Evolutionary conservation across 2,329 filamentous ascomycete species (phyloP), one percentile per base, ranked within the genome.

Genomic region (Aspergillus novofumigatus): DNA sequence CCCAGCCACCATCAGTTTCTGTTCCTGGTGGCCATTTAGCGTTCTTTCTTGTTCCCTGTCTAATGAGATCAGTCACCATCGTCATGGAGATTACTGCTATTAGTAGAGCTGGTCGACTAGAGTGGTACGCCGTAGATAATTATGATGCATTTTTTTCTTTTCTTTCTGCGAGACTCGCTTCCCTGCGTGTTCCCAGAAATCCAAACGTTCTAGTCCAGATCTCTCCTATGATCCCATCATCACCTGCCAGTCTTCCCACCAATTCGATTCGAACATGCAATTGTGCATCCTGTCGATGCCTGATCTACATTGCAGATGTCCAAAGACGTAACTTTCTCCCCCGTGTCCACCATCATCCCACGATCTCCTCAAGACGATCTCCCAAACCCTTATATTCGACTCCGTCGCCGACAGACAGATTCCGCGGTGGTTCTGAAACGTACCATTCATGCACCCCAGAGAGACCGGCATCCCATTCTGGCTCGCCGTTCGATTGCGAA

Each of bases 331-430:
- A 11, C 44, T 47, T 32, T 47, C 17, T 35, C 45, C 52, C 50
- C 51, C 54, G 35, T 53, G 48, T 42, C 51, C 17, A 21, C 56
- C 54, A 50, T 51, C 42, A 55, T 41, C 58, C 51, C 51, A 49
- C 29, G 38, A 44, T 54, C 51, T 56, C 23, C 44, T 25, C 44
- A 21, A 17, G 8, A 47, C 5, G 44, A 47, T 23, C 21, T 7
- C 14, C 21, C 21, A 14, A 11, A n/a, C 25, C 5, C 11, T 47
- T 23, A 23, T 47, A 51, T 50, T 44, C 35, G 42, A 56, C 57
- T 57, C 52, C 59, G 49, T 38, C 60, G 61, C 49, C 60, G 63
- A 45, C 62, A 65, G 54, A 65, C 63, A 45, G 63, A 61, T 41
- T 65, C 60, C 32, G 61, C 59, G 45, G 55, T 61, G 20, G 20